Evolutionary conservation across 2,329 filamentous ascomycete genomes (phyloP), one percentile per base, ranked within the genome.

Genomic region (Monosporascus sp.): DNA sequence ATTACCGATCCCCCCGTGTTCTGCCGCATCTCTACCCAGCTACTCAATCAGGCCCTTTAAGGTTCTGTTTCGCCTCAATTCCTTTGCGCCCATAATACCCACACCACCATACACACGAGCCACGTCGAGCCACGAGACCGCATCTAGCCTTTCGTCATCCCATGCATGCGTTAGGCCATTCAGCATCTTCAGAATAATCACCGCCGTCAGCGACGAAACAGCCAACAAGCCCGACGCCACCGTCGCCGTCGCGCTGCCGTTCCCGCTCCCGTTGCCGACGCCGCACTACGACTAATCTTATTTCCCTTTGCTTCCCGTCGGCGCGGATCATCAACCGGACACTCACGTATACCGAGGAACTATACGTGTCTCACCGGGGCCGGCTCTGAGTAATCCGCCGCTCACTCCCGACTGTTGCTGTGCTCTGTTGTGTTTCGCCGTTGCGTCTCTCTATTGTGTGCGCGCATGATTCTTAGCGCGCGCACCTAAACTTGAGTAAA

Each of bases 391-490:
- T 41, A n/a, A 19, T 8, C 38, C 38, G 17, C 17, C 17, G 7
- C 19, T 11, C 38, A 41, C 38, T 41, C 38, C 38, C 22, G 24
- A 14, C 24, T 20, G 16, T 50, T 19, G n/a, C 17, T 20, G 16
- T 26, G 16, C 34, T 51, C 8, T 14, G 8, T 43, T 26, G 44
- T 49, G 37, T 48, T 45, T 7, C 47, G 52, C 50, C 51, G 43
- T 31, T 46, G 52, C 37, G 24, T 48, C 46, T 37, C 50, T 50
- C 55, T 52, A 61, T 65, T 63, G 64, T 64, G 64, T 64, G 64
- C 64, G 63, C 65, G 66, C 67, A 60, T 56, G 56, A 62, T 56
- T 56, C 60, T 60, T 60, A 65, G 67, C 65, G 66, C 69, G 65
- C 68, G 65, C 57, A 61, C 56, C 52, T 24, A 2, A 24, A 14